phyloP scores from a whole-genome alignment of 495 filamentous ascomycete species.

The Aspergillus biplanus region DNA sequence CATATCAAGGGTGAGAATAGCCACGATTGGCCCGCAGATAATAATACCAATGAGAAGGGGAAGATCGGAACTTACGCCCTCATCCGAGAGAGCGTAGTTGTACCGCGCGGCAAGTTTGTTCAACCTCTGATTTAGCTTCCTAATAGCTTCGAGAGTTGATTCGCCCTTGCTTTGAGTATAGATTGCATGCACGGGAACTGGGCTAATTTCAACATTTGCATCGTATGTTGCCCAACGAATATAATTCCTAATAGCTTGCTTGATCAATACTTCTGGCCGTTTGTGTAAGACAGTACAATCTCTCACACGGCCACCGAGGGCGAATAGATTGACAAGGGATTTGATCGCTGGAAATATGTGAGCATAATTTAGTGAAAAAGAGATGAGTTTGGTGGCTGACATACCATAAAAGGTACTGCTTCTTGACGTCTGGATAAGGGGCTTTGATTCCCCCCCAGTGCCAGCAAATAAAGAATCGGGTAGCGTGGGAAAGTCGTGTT shows the following conservation, averaged over 20 bases:
- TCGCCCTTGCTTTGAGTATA: conserved; percentile 36
- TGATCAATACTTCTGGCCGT: conserved; percentile 36
- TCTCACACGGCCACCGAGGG: conserved; percentile 44
- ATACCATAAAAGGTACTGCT: conserved; percentile 43
- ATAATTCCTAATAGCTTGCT: conserved; percentile 39
- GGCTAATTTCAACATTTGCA: conserved; percentile 30
- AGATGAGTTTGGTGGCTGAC: neutral
- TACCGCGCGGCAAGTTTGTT: conserved; percentile 34
- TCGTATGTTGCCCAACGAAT: conserved; percentile 50
- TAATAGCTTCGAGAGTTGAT: conserved; percentile 32
- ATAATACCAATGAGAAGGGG: conserved; percentile 47
- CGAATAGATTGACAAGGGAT: conserved; percentile 41
- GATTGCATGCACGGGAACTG: conserved; percentile 41
- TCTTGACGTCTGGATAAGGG: conserved; percentile 50
- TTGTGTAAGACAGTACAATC: conserved; percentile 36
- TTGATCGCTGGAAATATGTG: conserved; percentile 33
- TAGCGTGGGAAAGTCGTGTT: conserved; percentile 62
- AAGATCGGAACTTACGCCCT: neutral
- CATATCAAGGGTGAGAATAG: conserved; percentile 43
- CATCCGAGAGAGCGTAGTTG: conserved; percentile 14
- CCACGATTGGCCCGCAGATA: conserved; percentile 46
- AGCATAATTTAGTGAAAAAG: neutral
- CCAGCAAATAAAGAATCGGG: conserved; percentile 59
- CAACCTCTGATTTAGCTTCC: conserved; percentile 34
- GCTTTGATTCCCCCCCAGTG: conserved; percentile 35